Evolutionary conservation across 2,329 filamentous ascomycete genomes (phyloP).

Genomic region (Trichoderma brevicompactum): DNA sequence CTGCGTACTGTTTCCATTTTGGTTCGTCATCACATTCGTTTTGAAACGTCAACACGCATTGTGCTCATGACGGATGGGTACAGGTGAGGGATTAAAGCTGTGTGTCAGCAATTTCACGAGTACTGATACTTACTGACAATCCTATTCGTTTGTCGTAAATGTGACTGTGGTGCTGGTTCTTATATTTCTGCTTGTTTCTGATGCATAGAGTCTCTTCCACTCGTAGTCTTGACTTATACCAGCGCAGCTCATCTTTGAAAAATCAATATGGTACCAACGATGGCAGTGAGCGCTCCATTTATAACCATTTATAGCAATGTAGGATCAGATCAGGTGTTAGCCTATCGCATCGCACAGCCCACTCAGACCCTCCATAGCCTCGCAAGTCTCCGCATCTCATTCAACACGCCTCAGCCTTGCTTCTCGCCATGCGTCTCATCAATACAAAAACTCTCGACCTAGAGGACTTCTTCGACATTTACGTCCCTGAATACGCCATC

Average conservation of each 20-base stretch:
- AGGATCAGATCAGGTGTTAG: background rate
- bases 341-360: background rate
- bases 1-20: slow-evolving; percentile 3
- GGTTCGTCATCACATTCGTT: background rate
- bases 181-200: too few relatives aligned
- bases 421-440: slow-evolving; percentile 14
- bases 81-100: background rate
- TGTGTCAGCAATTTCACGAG: background rate
- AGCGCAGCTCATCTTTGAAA: background rate
- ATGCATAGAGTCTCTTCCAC: background rate
- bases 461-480: slow-evolving; percentile 8
- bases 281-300: background rate
- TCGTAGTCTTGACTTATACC: background rate
- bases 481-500: slow-evolving; percentile 6
- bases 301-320: background rate
- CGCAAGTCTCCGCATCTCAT: background rate
- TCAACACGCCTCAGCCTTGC: background rate
- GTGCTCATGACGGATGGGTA: too few relatives aligned
- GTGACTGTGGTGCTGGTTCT: too few relatives aligned
- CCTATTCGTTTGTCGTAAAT: too few relatives aligned
- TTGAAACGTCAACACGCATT: too few relatives aligned
- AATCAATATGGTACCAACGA: background rate
- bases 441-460: slow-evolving; percentile 14
- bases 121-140: background rate
- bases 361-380: background rate